These are phyloP conservation scores for Elongisporangium undulatum DNA, from an alignment of 352 stramenopile species.

Conservation along the genomic window DNA sequence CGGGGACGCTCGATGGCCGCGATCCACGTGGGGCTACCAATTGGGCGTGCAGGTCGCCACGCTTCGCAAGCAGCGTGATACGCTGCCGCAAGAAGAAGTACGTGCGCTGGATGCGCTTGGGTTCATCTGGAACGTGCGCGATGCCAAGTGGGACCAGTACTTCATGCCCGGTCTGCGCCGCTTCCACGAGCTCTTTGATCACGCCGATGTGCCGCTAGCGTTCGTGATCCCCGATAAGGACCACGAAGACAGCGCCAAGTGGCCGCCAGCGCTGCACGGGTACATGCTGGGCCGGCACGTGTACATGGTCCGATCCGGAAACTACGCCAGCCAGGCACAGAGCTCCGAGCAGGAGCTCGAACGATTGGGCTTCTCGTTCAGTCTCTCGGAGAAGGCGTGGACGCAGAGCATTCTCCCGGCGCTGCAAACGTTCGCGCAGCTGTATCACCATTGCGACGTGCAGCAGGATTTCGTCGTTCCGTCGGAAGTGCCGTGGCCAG, in stretches of 20 bases:
- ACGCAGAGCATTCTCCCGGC: constrained; percentile 66
- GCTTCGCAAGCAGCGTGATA: constrained; percentile 61
- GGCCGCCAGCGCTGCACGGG: constrained; percentile 40
- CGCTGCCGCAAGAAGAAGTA: constrained; percentile 53
- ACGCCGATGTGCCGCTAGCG: constrained; percentile 50
- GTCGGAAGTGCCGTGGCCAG: constrained; percentile 60
- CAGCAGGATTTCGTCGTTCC: constrained; percentile 91
- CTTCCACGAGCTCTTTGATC: constrained; percentile 56
- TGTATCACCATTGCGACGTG: constrained; percentile 89
- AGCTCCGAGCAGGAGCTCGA: constrained; percentile 36
- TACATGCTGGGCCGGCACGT: constrained; percentile 65
- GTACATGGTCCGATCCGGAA: constrained; percentile 60
- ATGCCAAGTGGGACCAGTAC: constrained; percentile 67
- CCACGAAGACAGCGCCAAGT: constrained; percentile 25
- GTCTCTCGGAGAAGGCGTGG: constrained; percentile 54
- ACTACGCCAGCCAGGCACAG: constrained; percentile 44
- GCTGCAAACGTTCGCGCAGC: constrained; percentile 76
- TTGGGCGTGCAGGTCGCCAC: constrained; percentile 88
- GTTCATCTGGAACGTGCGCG: constrained; percentile 89
- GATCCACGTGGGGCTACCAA: constrained; percentile 74
- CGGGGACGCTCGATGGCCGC: constrained; percentile 61
- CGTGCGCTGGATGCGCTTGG: constrained; percentile 83
- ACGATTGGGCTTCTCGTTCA: constrained; percentile 58
- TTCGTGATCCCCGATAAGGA: constrained; percentile 44
- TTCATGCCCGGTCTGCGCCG: constrained; percentile 55